phyloP scores from a whole-genome alignment of 495 filamentous ascomycete genomes.

The Sordaria brevicollis region DNA sequence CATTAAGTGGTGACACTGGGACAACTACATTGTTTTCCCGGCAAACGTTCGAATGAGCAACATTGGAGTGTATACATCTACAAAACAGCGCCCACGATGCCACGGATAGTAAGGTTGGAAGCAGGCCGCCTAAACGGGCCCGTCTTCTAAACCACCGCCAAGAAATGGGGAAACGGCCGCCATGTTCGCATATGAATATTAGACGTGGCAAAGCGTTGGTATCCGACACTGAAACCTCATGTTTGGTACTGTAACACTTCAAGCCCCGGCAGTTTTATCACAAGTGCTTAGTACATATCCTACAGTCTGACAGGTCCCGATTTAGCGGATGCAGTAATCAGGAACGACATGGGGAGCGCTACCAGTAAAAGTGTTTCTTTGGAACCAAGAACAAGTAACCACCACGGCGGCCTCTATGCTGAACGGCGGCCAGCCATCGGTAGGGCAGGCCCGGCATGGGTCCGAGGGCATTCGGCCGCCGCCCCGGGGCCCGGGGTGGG shows the following conservation, averaged over 20 bases:
- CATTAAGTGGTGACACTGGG: background rate
- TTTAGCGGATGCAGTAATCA: background rate
- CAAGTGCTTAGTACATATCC: background rate
- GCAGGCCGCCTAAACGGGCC: background rate
- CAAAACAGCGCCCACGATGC: background rate
- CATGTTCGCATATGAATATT: background rate
- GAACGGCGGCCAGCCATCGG: background rate
- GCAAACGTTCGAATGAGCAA: background rate
- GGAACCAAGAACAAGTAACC: background rate
- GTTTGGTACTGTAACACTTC: background rate
- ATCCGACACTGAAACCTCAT: background rate
- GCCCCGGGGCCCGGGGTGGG: background rate
- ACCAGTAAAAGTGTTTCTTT: background rate
- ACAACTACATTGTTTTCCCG: background rate
- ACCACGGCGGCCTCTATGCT: background rate
- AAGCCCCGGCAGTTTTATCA: background rate
- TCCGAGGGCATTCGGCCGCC: background rate
- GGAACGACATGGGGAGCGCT: background rate
- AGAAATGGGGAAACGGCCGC: background rate
- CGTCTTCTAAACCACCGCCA: background rate
- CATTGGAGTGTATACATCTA: background rate
- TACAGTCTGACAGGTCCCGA: background rate
- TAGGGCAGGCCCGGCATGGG: background rate
- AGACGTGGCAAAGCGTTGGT: background rate
- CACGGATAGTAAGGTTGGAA: background rate